phyloP scores from a whole-genome alignment of 164 flowering plant species.

The Taxillus chinensis region DNA sequence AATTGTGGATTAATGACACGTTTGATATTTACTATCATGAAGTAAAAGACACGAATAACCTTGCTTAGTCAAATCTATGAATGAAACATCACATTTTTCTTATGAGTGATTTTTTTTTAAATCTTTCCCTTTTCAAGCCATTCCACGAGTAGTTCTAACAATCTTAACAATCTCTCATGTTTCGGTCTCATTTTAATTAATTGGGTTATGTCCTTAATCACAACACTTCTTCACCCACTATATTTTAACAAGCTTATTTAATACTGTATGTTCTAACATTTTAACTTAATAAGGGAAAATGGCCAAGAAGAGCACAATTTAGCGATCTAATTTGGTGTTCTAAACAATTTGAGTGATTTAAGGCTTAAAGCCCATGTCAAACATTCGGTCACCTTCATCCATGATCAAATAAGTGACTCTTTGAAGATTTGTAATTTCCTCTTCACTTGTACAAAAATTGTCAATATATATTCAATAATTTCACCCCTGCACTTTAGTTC shows the following conservation, averaged over 20 bases:
- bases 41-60: slow-evolving; percentile 90
- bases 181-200: slow-evolving; percentile 86
- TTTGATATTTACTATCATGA: slow-evolving; percentile 95
- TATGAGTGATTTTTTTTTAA: slow-evolving; percentile 37
- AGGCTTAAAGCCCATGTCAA: slow-evolving; percentile 99
- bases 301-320: slow-evolving; percentile 94
- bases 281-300: slow-evolving; percentile 97
- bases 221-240: slow-evolving; percentile 97
- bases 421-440: slow-evolving; percentile 81
- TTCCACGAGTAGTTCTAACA: slow-evolving; percentile 83
- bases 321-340: slow-evolving; percentile 82
- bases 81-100: slow-evolving; percentile 83
- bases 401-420: slow-evolving; percentile 84
- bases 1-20: slow-evolving; percentile 86
- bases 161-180: slow-evolving; percentile 63
- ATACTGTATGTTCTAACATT: slow-evolving; percentile 72
- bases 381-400: slow-evolving; percentile 99
- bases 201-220: slow-evolving; percentile 87
- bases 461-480: slow-evolving; percentile 84
- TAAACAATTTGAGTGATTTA: slow-evolving; percentile 92
- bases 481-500: slow-evolving; percentile 86
- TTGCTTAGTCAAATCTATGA: slow-evolving; percentile 56
- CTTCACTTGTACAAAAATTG: slow-evolving; percentile 86
- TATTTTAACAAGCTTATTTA: slow-evolving; percentile 83
- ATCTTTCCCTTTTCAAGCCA: slow-evolving; percentile 94